Evolutionary conservation across 2,329 filamentous ascomycete species (phyloP), one percentile per base, ranked within the genome.

Genomic region (Fusarium coffeatum): DNA sequence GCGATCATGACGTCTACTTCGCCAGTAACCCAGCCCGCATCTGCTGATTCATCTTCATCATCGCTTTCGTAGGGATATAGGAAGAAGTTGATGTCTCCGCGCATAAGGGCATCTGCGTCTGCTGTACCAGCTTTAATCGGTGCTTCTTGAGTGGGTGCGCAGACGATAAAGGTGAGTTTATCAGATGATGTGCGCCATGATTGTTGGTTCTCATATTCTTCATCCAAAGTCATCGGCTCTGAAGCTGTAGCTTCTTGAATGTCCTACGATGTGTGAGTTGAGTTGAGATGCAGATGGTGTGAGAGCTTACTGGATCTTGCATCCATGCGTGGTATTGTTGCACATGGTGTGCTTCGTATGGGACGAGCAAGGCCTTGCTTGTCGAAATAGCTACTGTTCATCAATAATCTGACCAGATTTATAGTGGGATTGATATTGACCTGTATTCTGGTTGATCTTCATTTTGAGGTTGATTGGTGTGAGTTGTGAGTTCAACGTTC

Each of bases 1-100:
- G 93, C 93, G 66, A 97, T 90, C 94, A 97, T 97, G 68, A 97
- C 87, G 79, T 97, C 93, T 9, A 97, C 80, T 76, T 97, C 94
- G 25, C 92, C 94, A 6, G 91, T 79, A 63, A 80, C 79, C 64
- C 71, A 73, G 40, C 64, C 69, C 4, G 22, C 53, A 1, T 42
- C 25, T 1, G 12, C 71, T 27, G 45, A 8, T 8, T 45, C 76
- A 0, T 78, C 80, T 2, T 83, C 82, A 0, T 83, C 83, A 0
- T 87, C 85, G 1, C 84, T 85, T 13, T 90, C 86, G 49, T 84
- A 84, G 0, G 85, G 78, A 37, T 88, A 89, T 2, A 98, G 81
- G 76, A 98, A 98, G 37, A 98, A 84, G 76, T 94, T 94, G 49
- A 94, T 86, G 74, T 94, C 92, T 2, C 92, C 92, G 10, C 92